phyloP scores from a whole-genome alignment of 2,329 filamentous ascomycete genomes.

The Helotiales sp. region DNA sequence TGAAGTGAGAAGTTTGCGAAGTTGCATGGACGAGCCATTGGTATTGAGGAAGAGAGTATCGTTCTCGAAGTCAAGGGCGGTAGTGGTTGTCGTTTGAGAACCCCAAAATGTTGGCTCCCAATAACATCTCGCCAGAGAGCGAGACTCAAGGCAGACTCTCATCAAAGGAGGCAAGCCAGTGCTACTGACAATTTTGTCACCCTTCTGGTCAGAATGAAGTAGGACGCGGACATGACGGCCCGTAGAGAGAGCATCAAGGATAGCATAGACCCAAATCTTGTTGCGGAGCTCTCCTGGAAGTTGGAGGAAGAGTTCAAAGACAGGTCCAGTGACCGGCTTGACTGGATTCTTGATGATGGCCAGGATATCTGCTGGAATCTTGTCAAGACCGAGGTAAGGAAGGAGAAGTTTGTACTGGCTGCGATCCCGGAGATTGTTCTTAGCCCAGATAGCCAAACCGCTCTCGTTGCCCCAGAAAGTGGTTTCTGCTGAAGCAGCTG shows the following conservation, averaged over 20 bases:
- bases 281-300: conserved; percentile 26
- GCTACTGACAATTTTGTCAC: neutral
- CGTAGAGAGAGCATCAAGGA: neutral
- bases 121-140: neutral
- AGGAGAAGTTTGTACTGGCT: neutral
- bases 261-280: conserved; percentile 23
- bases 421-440: neutral
- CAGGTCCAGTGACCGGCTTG: neutral
- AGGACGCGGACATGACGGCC: neutral
- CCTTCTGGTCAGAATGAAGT: neutral
- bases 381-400: neutral
- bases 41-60: conserved; percentile 28
- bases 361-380: neutral
- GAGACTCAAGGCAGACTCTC: conserved; percentile 7
- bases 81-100: neutral
- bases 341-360: neutral
- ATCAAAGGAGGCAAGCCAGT: conserved; percentile 1
- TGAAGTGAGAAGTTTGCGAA: neutral
- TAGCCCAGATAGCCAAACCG: conserved; percentile 5
- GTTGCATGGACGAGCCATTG: neutral
- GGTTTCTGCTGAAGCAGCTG: neutral
- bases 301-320: conserved; percentile 12
- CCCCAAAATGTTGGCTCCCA: neutral
- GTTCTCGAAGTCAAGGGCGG: conserved; percentile 22
- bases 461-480: neutral